Evolutionary conservation across 345 rosid genomes (phyloP).

Genomic region (Brassica incana): DNA sequence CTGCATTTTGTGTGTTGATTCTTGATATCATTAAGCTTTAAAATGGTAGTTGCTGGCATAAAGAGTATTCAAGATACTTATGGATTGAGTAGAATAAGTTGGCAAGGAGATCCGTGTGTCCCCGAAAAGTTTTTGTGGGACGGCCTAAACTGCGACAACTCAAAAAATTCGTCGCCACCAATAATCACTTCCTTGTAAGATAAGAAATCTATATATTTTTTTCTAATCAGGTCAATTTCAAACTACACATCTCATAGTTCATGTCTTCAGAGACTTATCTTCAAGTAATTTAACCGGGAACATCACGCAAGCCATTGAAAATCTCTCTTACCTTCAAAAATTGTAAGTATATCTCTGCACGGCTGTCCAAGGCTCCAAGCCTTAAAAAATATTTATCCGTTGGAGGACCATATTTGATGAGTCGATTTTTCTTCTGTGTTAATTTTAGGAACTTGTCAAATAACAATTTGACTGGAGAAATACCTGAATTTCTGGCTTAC

Average conservation of each 20-base stretch:
- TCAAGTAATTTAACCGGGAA: not conserved
- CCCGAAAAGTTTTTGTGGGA: not conserved
- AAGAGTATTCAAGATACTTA: not conserved
- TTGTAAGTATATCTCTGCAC: not conserved
- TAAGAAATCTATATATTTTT: not conserved
- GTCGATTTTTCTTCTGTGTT: not conserved
- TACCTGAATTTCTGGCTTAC: conserved; percentile 50
- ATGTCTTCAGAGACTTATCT: not conserved
- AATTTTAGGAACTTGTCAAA: not conserved
- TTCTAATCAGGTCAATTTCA: not conserved
- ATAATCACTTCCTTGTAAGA: not conserved
- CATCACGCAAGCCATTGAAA: not conserved
- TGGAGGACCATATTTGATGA: not conserved
- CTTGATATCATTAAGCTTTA: not conserved
- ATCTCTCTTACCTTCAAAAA: not conserved
- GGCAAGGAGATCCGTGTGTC: not conserved
- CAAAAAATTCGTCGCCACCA: not conserved
- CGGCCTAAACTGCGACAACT: not conserved
- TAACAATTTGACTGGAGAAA: conserved; percentile 32
- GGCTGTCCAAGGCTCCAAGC: not conserved
- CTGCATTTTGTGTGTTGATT: not conserved
- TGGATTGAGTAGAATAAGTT: not conserved
- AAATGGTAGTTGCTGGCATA: not conserved
- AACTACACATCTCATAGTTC: not conserved
- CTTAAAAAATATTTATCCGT: not conserved